phyloP scores from a whole-genome alignment of 2,329 filamentous ascomycete genomes.

The Pseudogymnoascus sp. region DNA sequence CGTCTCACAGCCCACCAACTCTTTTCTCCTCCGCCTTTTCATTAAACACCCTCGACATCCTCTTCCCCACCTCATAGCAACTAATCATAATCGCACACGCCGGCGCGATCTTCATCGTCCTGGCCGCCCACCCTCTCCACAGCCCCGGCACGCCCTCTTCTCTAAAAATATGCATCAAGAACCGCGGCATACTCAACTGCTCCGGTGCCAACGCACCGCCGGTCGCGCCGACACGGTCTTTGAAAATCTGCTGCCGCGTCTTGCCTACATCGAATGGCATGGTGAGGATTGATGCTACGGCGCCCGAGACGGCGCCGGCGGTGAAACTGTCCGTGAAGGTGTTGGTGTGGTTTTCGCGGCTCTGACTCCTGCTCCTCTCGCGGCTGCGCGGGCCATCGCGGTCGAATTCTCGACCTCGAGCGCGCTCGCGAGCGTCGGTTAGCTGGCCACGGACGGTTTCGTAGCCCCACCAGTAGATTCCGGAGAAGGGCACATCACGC shows the following conservation, averaged over 20 bases:
- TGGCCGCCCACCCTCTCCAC: conserved; percentile 85
- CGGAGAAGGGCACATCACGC: conserved; percentile 95
- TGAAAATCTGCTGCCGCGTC: conserved; percentile 81
- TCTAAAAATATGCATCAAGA: conserved; percentile 85
- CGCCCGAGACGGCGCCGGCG: conserved; percentile 75
- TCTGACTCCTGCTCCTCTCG: conserved; percentile 50
- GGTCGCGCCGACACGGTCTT: conserved; percentile 39
- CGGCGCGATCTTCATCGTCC: conserved; percentile 89
- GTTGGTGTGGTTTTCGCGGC: conserved; percentile 60
- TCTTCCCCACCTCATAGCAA: conserved; percentile 93
- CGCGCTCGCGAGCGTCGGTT: conserved; percentile 57
- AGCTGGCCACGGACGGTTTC: conserved; percentile 70
- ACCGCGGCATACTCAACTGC: conserved; percentile 67
- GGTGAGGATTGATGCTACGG: conserved; percentile 78
- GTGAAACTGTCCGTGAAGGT: conserved; percentile 86
- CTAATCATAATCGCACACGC: conserved; percentile 99
- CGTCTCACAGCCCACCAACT: not conserved
- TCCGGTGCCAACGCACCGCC: conserved; percentile 53
- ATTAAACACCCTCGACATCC: conserved; percentile 72
- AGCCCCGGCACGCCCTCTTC: conserved; percentile 75
- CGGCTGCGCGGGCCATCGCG: conserved; percentile 34
- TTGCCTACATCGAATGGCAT: conserved; percentile 98
- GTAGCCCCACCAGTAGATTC: conserved; percentile 97
- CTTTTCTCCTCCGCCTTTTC: conserved; percentile 33
- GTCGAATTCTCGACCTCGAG: conserved; percentile 36